These are phyloP conservation scores for Fragaria nilgerrensis DNA, from an alignment of 306 rosid genomes.

Conservation along the genomic window DNA sequence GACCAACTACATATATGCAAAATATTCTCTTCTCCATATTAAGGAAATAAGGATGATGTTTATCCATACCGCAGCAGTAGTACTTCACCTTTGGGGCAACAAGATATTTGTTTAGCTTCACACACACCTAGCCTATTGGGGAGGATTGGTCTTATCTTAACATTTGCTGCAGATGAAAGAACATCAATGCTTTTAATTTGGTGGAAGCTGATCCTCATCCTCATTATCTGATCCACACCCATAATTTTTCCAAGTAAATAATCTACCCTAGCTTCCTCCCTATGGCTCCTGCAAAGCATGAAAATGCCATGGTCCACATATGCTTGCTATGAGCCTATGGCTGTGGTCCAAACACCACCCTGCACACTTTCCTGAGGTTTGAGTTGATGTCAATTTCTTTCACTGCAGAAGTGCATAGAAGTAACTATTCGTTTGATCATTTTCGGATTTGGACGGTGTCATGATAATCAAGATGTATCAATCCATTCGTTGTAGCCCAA, in stretches of 20 bases:
- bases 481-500: background rate
- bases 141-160: slow-evolving; percentile 24
- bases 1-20: background rate
- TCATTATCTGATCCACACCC: background rate
- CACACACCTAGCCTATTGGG: background rate
- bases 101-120: background rate
- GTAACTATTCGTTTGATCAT: background rate
- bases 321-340: background rate
- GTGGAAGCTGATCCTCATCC: background rate
- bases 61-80: slow-evolving; percentile 10
- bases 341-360: background rate
- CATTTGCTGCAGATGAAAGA: background rate
- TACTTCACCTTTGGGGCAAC: background rate
- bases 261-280: background rate
- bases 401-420: background rate
- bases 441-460: background rate
- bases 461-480: too few species aligned
- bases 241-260: background rate
- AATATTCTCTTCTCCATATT: background rate
- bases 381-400: background rate
- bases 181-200: slow-evolving; percentile 33
- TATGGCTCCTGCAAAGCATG: background rate
- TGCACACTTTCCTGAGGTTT: background rate
- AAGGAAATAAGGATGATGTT: slow-evolving; percentile 18
- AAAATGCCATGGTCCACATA: background rate